Percentiles rank a stretch among this genome's conserved stretches.
phyloP scores from a whole-genome alignment of 179 eudicot genomes.

The Drosera spatulata region DNA sequence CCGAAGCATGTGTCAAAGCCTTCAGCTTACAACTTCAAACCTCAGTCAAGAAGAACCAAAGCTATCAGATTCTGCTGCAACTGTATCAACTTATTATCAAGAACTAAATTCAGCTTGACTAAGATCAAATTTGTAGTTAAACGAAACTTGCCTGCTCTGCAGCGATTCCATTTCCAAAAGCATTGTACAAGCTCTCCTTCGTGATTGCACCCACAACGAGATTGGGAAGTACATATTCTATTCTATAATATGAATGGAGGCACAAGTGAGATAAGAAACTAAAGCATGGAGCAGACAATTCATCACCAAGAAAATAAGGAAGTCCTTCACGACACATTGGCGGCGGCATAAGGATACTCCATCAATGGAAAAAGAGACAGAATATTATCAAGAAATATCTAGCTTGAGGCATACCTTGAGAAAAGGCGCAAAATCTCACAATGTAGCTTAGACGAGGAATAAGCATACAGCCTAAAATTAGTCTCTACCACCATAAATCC shows the following conservation, averaged over 20 bases:
- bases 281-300: neutral
- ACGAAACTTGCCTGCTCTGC: slow-evolving; percentile 67
- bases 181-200: slow-evolving; percentile 82
- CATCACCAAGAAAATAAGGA: neutral
- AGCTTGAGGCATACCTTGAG: slow-evolving; percentile 46
- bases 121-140: neutral
- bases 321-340: too few relatives aligned
- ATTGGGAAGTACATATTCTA: slow-evolving; percentile 95
- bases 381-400: neutral
- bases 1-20: too few relatives aligned
- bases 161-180: slow-evolving; percentile 84
- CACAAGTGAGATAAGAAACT: neutral
- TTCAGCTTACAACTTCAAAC: too few relatives aligned
- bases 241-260: slow-evolving; percentile 27
- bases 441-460: slow-evolving; percentile 82
- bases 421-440: slow-evolving; percentile 92
- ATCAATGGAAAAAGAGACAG: neutral
- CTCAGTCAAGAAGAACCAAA: too few relatives aligned
- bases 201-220: slow-evolving; percentile 77
- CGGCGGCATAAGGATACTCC: too few relatives aligned
- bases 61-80: too few relatives aligned
- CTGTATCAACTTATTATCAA: too few relatives aligned
- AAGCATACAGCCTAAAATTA: slow-evolving; percentile 88
- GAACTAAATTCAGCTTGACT: neutral
- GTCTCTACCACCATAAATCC: slow-evolving; percentile 59